A percentile compares a stretch with the other conserved stretches of the same genome.
Conservation (phyloP, 495 filamentous ascomycete genomes). For the Umbilicaria muhlenbergii region DNA sequence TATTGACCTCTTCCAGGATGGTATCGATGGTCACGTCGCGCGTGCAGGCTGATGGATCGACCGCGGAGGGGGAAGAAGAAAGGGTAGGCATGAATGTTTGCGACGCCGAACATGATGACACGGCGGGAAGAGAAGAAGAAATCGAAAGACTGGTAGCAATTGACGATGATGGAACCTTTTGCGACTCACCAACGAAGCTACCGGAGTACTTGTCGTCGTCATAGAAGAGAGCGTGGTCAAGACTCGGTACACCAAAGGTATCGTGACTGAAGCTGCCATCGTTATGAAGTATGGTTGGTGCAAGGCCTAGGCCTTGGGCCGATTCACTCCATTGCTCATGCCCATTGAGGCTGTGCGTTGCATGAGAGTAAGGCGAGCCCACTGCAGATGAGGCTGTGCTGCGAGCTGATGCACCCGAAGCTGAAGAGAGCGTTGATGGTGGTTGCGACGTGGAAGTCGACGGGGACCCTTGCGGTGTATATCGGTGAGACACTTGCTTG, state of each 20-base stretch:
- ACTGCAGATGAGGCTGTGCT: constrained; percentile 66
- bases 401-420: constrained; percentile 53
- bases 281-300: constrained; percentile 49
- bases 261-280: constrained; percentile 24
- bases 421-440: constrained; percentile 49
- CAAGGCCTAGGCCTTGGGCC: constrained; percentile 44
- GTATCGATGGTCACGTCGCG: constrained; percentile 14
- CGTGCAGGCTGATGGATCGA: constrained; percentile 4
- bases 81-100: constrained; percentile 11
- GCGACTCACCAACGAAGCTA: constrained; percentile 72
- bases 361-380: constrained; percentile 62
- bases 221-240: constrained; percentile 38
- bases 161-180: constrained; percentile 17
- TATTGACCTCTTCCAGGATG: constrained; percentile 19
- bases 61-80: constrained; percentile 10
- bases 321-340: constrained; percentile 46
- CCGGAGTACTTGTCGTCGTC: constrained; percentile 42
- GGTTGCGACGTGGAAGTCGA: constrained; percentile 16
- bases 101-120: constrained; percentile 19
- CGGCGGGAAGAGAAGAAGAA: constrained; percentile 2
- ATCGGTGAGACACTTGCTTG: constrained; percentile 1
- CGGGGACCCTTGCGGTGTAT: constrained; percentile 12
- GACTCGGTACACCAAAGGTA: constrained; percentile 23
- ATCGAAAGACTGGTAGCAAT: constrained; percentile 1
- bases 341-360: constrained; percentile 38